Evolutionary conservation across 768 basidiomycete genomes (phyloP).

Genomic region (Ephemerocybe angulata): DNA sequence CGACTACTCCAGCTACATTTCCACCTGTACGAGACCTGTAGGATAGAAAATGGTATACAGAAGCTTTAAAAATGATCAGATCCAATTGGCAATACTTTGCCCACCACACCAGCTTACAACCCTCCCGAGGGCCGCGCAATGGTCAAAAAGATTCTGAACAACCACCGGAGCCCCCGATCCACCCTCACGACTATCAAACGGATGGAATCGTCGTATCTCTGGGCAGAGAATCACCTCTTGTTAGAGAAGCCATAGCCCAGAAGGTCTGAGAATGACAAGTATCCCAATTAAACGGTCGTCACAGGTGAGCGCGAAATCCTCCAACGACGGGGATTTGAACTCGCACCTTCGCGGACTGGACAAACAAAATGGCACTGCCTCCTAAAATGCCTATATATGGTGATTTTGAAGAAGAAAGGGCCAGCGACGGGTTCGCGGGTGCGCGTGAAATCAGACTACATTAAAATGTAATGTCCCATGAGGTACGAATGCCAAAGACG

Average conservation of each 20-base stretch:
- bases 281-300: neutral
- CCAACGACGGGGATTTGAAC: neutral
- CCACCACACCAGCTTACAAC: too few species aligned
- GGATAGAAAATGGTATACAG: too few species aligned
- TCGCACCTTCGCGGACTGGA: neutral
- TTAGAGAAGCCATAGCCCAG: neutral
- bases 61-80: too few species aligned
- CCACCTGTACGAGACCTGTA: too few species aligned
- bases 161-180: too few species aligned
- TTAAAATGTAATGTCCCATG: neutral
- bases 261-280: neutral
- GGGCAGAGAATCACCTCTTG: too few species aligned
- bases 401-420: neutral
- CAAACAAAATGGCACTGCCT: neutral
- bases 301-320: neutral
- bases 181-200: too few species aligned
- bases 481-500: neutral
- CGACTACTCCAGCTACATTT: too few species aligned
- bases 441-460: constrained; percentile 1
- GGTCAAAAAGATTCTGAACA: too few species aligned
- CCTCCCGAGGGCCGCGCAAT: too few species aligned
- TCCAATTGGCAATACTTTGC: too few species aligned
- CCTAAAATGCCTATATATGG: neutral
- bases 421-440: neutral
- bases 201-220: too few species aligned